These are phyloP conservation scores for Aspergillus taichungensis DNA, from an alignment of 495 filamentous ascomycete genomes.

Conservation along the genomic window DNA sequence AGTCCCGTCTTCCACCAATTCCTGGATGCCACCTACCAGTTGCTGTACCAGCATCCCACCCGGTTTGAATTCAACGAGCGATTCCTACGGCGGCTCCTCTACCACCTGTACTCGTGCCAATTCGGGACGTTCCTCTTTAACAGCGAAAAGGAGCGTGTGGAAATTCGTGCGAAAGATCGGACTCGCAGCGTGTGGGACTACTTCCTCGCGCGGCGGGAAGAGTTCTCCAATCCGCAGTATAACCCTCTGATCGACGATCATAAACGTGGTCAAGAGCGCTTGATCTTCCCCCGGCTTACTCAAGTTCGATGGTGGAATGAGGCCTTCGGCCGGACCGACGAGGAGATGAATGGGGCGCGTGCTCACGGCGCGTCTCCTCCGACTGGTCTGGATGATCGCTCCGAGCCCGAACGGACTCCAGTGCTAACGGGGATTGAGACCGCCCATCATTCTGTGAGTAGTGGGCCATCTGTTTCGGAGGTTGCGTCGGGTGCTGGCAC, in stretches of 20 bases:
- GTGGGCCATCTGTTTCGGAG: slow-evolving; percentile 14
- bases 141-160: slow-evolving; percentile 79
- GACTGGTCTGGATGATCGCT: slow-evolving; percentile 10
- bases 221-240: slow-evolving; percentile 78
- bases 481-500: slow-evolving; percentile 16
- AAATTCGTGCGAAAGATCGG: slow-evolving; percentile 58
- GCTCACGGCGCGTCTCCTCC: slow-evolving; percentile 8
- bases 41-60: slow-evolving; percentile 77
- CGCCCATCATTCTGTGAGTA: slow-evolving; percentile 24
- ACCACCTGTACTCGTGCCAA: slow-evolving; percentile 93
- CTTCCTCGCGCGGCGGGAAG: slow-evolving; percentile 66
- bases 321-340: slow-evolving; percentile 71
- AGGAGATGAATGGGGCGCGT: slow-evolving; percentile 80
- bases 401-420: slow-evolving; percentile 14
- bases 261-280: slow-evolving; percentile 65
- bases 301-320: slow-evolving; percentile 88
- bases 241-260: slow-evolving; percentile 68
- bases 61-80: slow-evolving; percentile 97
- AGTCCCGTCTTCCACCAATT: slow-evolving; percentile 99
- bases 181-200: slow-evolving; percentile 95
- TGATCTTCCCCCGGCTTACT: slow-evolving; percentile 66
- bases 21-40: slow-evolving; percentile 88
- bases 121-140: slow-evolving; percentile 97
- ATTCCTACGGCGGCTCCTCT: slow-evolving; percentile 81
- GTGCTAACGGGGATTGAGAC: slow-evolving; percentile 44